These are phyloP conservation scores for Stephania japonica DNA, from an alignment of 164 flowering plant genomes.

Conservation along the genomic window DNA sequence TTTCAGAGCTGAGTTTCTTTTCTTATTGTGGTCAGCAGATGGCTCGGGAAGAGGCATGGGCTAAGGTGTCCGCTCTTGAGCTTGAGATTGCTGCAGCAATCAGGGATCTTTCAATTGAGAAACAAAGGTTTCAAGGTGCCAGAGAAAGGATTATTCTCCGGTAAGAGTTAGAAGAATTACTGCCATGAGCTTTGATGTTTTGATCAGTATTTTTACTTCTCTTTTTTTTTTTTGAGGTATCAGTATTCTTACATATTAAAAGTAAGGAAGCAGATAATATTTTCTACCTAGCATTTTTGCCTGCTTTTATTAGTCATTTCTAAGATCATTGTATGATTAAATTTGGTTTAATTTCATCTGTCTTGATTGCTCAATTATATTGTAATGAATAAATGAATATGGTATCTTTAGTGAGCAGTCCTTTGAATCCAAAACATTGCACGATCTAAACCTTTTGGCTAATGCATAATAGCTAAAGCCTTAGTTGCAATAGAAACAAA, in stretches of 20 bases:
- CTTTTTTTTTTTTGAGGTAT: no score
- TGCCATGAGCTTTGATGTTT: neutral
- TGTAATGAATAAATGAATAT: no score
- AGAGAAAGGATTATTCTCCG: conserved; percentile 94
- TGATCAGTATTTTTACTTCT: neutral
- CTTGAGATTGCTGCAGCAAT: conserved; percentile 84
- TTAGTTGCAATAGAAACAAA: no score
- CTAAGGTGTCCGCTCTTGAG: conserved; percentile 84
- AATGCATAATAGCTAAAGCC: neutral
- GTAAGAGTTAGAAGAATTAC: conserved; percentile 31
- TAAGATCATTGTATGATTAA: no score
- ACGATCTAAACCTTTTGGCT: neutral
- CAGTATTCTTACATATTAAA: neutral
- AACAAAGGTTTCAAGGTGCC: conserved; percentile 75
- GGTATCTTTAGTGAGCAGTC: no score
- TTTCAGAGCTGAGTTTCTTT: conserved; percentile 45
- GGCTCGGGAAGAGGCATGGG: conserved; percentile 99
- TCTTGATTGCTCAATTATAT: neutral
- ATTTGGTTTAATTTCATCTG: neutral
- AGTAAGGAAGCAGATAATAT: neutral
- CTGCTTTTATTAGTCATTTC: neutral
- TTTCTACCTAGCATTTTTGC: neutral
- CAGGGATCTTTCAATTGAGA: conserved; percentile 89
- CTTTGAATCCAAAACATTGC: neutral
- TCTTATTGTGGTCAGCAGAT: conserved; percentile 84